Percentiles rank a stretch among this genome's conserved stretches.
These are phyloP conservation scores for Recurvomyces mirabilis DNA, from an alignment of 495 filamentous ascomycete genomes.

Conservation along the genomic window DNA sequence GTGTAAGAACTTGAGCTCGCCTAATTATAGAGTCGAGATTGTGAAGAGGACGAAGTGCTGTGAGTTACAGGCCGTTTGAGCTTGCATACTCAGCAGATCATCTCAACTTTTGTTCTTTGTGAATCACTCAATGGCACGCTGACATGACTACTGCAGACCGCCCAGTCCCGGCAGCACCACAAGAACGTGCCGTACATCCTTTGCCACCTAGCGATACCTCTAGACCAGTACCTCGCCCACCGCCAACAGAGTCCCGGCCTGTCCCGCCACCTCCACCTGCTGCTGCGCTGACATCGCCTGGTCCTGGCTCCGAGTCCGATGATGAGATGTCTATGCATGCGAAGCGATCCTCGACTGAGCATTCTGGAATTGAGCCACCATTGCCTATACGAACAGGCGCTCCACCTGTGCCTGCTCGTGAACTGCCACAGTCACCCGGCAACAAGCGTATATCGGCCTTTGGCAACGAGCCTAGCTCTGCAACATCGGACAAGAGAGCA, in stretches of 20 bases:
- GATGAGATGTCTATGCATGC: constrained; percentile 76
- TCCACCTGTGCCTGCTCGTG: constrained; percentile 34
- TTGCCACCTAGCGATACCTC: constrained; percentile 40
- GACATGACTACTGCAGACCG: constrained; percentile 30
- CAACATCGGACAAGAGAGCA: constrained; percentile 37
- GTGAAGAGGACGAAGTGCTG: background rate
- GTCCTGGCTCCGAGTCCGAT: constrained; percentile 78
- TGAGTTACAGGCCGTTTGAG: background rate
- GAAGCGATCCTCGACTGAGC: constrained; percentile 37
- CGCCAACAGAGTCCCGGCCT: constrained; percentile 23
- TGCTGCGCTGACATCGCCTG: constrained; percentile 50
- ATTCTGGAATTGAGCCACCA: constrained; percentile 32
- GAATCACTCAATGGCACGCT: background rate
- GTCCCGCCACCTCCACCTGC: constrained; percentile 52
- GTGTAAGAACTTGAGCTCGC: background rate
- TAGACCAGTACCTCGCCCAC: constrained; percentile 41
- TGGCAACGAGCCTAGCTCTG: constrained; percentile 11
- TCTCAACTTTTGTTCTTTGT: background rate
- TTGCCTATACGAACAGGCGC: constrained; percentile 30
- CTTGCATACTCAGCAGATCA: background rate
- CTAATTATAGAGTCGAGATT: background rate
- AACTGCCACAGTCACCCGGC: constrained; percentile 23
- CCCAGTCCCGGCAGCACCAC: constrained; percentile 26
- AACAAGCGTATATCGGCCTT: constrained; percentile 26
- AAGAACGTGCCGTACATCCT: background rate